Base-by-base conservation (phyloP, 1,139 yeast genomes). In the Saccharomyces hybrid region DNA sequence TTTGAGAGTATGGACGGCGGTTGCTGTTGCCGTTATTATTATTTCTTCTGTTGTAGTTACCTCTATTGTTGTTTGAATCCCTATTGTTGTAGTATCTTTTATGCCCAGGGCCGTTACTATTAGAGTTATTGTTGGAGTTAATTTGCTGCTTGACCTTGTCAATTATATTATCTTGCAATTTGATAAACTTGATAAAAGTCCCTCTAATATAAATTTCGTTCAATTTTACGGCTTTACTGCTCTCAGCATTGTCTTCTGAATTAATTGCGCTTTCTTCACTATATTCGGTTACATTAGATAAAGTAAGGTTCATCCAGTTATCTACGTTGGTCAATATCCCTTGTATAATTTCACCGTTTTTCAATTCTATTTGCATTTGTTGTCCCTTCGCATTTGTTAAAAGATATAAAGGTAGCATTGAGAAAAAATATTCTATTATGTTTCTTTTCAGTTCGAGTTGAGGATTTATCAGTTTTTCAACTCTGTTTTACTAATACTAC, bases 221-320 rank as follows among this genome's bases (percentile, higher is more conserved):
- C 48, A 87, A 73, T 66, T 85, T 84, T 53, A 84, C 85, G 14
- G 89, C 95, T 60, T 80, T 78, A 61, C 69, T 55, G 8, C 88
- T 31, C 14, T 47, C 82, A 11, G 55, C 56, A 41, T 52, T 52
- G n/a, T 38, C 47, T 27, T 57, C 64, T n/a, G 57, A 51, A 25
- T 49, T 56, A 6, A 38, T 20, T 20, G 13, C 13, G 5, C 56
- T 55, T 20, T 55, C 51, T n/a, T 50, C 51, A 34, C 59, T 61
- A 47, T 55, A 59, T 67, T 86, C 91, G 52, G 84, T 81, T 25
- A 87, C 98, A 61, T 90, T 84, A 48, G 77, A 77, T 55, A 95
- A 76, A 1, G 96, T 88, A 63, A 95, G 76, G 69, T 93, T 93
- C 99, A 95, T 95, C 91, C 96, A 89, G 46, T 89, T 84, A 69